Percentiles rank a stretch among this genome's conserved stretches.
Evolutionary conservation across 2,329 filamentous ascomycete genomes (phyloP).

Genomic region (Incumbomyces delicatus): DNA sequence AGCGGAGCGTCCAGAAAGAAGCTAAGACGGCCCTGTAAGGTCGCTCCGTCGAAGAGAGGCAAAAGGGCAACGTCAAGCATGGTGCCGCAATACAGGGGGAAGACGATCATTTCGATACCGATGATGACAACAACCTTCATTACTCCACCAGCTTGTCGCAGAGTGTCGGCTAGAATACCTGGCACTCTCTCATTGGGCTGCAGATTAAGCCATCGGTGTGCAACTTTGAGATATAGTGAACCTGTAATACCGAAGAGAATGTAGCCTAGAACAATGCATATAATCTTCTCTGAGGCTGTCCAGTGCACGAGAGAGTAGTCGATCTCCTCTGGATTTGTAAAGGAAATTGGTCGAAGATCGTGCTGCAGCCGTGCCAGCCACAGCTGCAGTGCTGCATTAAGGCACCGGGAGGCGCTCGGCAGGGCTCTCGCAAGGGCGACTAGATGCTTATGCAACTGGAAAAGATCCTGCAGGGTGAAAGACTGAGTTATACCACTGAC

Average conservation of each 20-base stretch:
- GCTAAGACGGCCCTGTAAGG: constrained; percentile 62
- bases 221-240: constrained; percentile 67
- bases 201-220: constrained; percentile 55
- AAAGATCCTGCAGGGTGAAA: not conserved
- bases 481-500: not conserved
- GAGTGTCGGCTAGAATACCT: constrained; percentile 65
- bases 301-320: constrained; percentile 57
- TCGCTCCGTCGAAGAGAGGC: constrained; percentile 76
- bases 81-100: constrained; percentile 89
- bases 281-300: constrained; percentile 56
- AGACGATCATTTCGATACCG: constrained; percentile 96
- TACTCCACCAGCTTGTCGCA: constrained; percentile 90
- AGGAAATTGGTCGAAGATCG: constrained; percentile 1
- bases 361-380: constrained; percentile 1
- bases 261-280: constrained; percentile 76
- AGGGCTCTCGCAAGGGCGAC: not conserved
- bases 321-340: constrained; percentile 1
- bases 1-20: constrained; percentile 73
- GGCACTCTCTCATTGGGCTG: constrained; percentile 52
- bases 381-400: not conserved
- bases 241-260: constrained; percentile 63
- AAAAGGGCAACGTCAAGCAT: constrained; percentile 81
- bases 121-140: constrained; percentile 98
- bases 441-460: not conserved
- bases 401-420: not conserved